Conservation (phyloP, 345 rosid genomes). For the Sonneratia alba region DNA sequence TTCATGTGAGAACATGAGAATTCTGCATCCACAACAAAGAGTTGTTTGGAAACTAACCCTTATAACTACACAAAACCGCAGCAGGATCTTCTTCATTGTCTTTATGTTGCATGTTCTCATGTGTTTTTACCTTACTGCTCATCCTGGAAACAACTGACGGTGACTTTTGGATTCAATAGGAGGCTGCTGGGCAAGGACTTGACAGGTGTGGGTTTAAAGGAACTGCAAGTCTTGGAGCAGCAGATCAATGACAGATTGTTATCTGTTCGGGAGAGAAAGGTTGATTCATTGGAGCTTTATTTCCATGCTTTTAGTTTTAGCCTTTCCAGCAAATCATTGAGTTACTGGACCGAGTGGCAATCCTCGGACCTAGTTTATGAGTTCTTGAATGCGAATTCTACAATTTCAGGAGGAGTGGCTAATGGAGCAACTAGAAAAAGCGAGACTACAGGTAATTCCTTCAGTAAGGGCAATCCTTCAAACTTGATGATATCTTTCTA, state of each 20-base stretch:
- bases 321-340: background rate
- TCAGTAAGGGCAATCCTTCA: background rate
- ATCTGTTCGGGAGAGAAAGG: constrained; percentile 75
- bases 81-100: background rate
- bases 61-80: no score
- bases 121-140: background rate
- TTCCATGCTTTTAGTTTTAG: constrained; percentile 1
- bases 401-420: constrained; percentile 61
- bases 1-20: no score
- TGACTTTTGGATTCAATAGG: background rate
- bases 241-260: constrained; percentile 50
- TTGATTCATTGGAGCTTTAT: constrained; percentile 6
- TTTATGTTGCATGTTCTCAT: background rate
- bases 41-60: no score
- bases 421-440: constrained; percentile 70
- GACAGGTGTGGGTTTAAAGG: constrained; percentile 54
- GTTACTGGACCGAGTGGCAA: background rate
- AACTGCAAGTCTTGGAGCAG: constrained; percentile 62
- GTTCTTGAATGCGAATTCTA: background rate
- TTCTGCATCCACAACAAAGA: no score
- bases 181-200: constrained; percentile 47
- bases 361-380: background rate
- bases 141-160: background rate
- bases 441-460: constrained; percentile 54
- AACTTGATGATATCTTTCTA: background rate